These are phyloP conservation scores for Purpureocillium lavendulum DNA, from an alignment of 2,329 filamentous ascomycete genomes.

Conservation along the genomic window DNA sequence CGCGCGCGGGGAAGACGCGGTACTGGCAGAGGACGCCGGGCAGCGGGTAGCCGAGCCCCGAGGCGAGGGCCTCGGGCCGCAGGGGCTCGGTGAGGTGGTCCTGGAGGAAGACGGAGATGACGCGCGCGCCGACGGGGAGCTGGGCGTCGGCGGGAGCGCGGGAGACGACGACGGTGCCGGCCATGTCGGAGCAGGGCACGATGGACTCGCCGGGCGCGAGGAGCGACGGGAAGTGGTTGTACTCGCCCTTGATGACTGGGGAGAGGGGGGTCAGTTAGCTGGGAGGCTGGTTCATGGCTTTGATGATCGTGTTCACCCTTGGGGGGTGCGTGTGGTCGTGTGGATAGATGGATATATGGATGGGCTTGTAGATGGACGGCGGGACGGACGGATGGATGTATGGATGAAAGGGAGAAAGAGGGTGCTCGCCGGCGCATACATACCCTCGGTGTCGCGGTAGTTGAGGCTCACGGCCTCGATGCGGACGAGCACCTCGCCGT, in stretches of 20 bases:
- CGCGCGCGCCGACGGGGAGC: constrained; percentile 53
- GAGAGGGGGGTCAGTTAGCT: neutral
- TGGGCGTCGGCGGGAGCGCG: constrained; percentile 24
- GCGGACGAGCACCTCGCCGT: constrained; percentile 43
- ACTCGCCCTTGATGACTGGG: constrained; percentile 55
- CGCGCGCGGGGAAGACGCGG: constrained; percentile 48
- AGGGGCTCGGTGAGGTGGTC: constrained; percentile 51
- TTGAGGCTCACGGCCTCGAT: constrained; percentile 39
- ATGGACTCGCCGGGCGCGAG: constrained; percentile 31
- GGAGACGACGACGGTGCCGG: constrained; percentile 48
- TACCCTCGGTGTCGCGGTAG: constrained; percentile 41
- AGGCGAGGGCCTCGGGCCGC: constrained; percentile 42
- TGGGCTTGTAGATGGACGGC: no score
- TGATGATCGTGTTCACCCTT: no score
- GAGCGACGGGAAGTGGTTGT: constrained; percentile 52
- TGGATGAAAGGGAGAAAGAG: no score
- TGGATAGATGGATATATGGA: no score
- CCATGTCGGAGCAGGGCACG: constrained; percentile 64
- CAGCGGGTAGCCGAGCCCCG: constrained; percentile 52
- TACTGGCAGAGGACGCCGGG: constrained; percentile 50
- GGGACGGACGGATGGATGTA: no score
- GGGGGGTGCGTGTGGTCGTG: no score
- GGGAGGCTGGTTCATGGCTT: no score
- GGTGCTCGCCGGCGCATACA: constrained; percentile 2
- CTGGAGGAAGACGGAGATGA: constrained; percentile 57